Evolutionary conservation across 345 rosid genomes (phyloP).

Genomic region (Salix viminalis): DNA sequence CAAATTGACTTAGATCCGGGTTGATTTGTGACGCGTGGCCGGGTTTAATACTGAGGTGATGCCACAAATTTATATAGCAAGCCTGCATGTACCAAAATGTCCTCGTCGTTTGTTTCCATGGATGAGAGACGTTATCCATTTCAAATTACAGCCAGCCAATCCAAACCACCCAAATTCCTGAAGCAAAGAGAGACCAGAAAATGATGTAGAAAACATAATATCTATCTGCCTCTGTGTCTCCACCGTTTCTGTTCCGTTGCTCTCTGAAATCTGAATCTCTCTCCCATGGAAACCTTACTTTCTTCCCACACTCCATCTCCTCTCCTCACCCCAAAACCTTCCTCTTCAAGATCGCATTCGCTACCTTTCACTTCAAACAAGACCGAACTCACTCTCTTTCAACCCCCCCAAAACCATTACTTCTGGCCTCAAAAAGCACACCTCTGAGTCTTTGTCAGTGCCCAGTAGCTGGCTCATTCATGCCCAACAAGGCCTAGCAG

Average conservation of each 20-base stretch:
- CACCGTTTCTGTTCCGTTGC: conserved; percentile 19
- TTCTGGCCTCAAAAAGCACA: conserved; percentile 39
- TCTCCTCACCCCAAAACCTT: conserved; percentile 45
- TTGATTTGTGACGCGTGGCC: no score
- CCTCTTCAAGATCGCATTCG: conserved; percentile 29
- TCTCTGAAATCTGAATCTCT: conserved; percentile 8
- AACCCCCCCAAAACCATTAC: conserved; percentile 37
- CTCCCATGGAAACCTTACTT: conserved; percentile 69
- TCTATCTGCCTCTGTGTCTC: not conserved
- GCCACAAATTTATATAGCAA: no score
- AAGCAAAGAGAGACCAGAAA: conserved; percentile 23
- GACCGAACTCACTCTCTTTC: conserved; percentile 36
- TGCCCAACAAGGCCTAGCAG: conserved; percentile 78
- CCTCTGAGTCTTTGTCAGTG: conserved; percentile 25
- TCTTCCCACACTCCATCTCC: conserved; percentile 57
- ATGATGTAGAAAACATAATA: conserved; percentile 10
- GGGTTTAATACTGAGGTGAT: no score
- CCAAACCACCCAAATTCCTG: conserved; percentile 37
- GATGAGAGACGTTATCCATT: conserved; percentile 45
- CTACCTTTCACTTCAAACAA: conserved; percentile 36
- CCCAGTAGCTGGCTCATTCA: conserved; percentile 48
- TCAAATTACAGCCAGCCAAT: conserved; percentile 40
- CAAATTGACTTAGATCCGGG: no score
- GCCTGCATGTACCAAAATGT: conserved; percentile 19
- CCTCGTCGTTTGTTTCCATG: conserved; percentile 19